Conservation (phyloP, 2,329 filamentous ascomycete genomes). For the Fonsecaea monophora region DNA sequence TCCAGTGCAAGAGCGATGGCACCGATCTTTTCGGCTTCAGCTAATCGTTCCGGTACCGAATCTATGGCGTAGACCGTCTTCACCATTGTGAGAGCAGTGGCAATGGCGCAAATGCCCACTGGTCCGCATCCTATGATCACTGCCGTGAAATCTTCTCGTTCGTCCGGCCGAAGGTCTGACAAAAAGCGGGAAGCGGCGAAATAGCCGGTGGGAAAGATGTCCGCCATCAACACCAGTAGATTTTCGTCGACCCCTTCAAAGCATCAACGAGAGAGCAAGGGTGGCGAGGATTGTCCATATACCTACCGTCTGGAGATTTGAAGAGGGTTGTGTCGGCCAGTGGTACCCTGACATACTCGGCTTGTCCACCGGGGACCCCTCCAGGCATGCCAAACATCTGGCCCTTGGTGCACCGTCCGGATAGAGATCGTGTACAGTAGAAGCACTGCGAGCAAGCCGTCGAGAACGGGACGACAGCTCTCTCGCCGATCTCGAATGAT, state of each 20-base stretch:
- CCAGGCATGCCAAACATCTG: conserved; percentile 57
- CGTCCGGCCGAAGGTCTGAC: conserved; percentile 36
- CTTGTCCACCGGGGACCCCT: conserved; percentile 61
- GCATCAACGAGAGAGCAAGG: background rate
- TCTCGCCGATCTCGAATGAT: conserved; percentile 57
- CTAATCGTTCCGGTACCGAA: conserved; percentile 65
- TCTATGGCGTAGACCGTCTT: conserved; percentile 69
- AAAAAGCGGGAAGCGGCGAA: conserved; percentile 40
- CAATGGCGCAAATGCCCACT: conserved; percentile 71
- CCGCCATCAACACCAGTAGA: conserved; percentile 44
- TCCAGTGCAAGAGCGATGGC: conserved; percentile 67
- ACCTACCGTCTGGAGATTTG: conserved; percentile 47
- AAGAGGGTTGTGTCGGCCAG: conserved; percentile 59
- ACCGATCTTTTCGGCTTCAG: conserved; percentile 67
- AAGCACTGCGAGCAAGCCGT: conserved; percentile 60
- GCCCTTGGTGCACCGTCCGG: conserved; percentile 60
- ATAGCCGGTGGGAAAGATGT: conserved; percentile 42
- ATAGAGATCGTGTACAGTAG: conserved; percentile 60
- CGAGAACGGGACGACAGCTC: conserved; percentile 61
- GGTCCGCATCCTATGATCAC: conserved; percentile 70
- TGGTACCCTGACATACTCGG: conserved; percentile 62
- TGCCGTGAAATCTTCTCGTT: conserved; percentile 49
- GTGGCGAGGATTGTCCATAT: no score
- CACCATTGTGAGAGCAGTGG: conserved; percentile 68
- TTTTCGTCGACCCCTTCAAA: conserved; percentile 41